phyloP scores from a whole-genome alignment of 139 green algal species.

The Closterium sp. region DNA sequence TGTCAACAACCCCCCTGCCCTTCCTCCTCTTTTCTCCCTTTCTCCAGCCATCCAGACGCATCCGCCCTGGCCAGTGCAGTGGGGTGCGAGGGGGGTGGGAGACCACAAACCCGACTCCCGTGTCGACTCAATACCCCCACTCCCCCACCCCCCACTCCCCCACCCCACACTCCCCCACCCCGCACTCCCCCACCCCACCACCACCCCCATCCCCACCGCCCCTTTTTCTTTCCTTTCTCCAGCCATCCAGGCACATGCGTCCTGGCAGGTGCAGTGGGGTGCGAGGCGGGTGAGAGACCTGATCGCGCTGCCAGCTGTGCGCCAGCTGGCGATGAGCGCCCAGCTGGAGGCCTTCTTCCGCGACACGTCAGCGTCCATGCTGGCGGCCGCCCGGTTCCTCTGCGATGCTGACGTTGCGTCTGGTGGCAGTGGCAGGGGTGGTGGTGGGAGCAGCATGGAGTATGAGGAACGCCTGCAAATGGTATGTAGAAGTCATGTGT shows the following conservation, averaged over 20 bases:
- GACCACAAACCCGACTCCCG: no score
- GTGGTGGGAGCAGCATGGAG: background rate
- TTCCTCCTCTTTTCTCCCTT: no score
- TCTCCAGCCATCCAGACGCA: no score
- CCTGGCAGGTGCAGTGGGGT: background rate
- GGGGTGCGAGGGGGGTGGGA: no score
- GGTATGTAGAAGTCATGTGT: no score
- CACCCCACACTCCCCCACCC: no score
- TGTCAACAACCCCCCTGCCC: no score
- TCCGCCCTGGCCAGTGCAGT: no score
- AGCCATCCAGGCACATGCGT: background rate
- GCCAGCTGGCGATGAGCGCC: background rate
- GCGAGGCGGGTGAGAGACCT: background rate
- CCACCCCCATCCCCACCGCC: background rate
- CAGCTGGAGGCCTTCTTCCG: background rate
- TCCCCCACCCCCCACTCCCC: no score
- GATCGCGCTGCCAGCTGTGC: background rate
- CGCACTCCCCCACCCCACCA: no score
- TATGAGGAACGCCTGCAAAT: background rate
- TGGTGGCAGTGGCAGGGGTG: background rate
- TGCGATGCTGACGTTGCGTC: no score
- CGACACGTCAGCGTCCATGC: background rate
- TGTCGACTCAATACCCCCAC: no score
- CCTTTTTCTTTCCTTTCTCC: background rate
- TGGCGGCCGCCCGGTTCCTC: background rate